These are phyloP conservation scores for Acanthamoeba divionensis DNA, from an alignment of 208 protist genomes.

Conservation along the genomic window DNA sequence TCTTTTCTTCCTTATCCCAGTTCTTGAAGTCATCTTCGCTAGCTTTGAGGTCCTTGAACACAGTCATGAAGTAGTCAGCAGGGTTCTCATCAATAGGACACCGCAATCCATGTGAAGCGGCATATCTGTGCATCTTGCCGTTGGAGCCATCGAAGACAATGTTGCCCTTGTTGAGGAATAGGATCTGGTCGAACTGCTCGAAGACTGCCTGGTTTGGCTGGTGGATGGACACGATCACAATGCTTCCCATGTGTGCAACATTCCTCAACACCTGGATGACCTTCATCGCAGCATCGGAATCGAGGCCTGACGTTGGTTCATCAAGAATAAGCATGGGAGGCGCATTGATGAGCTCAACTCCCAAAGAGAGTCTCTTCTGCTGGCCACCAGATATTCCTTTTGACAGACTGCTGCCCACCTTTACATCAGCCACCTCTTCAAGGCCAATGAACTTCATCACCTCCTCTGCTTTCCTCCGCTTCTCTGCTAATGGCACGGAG, in stretches of 20 bases:
- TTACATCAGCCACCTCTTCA: background rate
- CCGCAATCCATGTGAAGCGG: no score
- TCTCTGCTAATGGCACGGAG: background rate
- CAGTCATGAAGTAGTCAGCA: background rate
- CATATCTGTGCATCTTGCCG: background rate
- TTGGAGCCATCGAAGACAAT: constrained; percentile 83
- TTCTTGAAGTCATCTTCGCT: no score
- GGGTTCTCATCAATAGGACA: background rate
- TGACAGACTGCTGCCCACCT: background rate
- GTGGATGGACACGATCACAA: constrained; percentile 91
- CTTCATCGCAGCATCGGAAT: constrained; percentile 83
- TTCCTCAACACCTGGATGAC: constrained; percentile 81
- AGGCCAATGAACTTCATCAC: background rate
- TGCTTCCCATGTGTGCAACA: constrained; percentile 79
- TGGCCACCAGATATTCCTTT: constrained; percentile 47
- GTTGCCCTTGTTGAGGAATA: constrained; percentile 85
- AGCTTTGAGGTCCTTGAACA: no score
- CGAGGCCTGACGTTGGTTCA: constrained; percentile 74
- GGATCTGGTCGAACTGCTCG: constrained; percentile 87
- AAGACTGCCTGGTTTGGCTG: constrained; percentile 88
- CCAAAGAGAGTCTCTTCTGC: constrained; percentile 66
- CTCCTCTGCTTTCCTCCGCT: background rate
- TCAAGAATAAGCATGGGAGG: constrained; percentile 61
- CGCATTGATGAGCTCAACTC: constrained; percentile 61
- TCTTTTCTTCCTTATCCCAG: no score